Evolutionary conservation across 306 rosid genomes (phyloP), one percentile per base, ranked within the genome.

Genomic region (Purshia tridentata): DNA sequence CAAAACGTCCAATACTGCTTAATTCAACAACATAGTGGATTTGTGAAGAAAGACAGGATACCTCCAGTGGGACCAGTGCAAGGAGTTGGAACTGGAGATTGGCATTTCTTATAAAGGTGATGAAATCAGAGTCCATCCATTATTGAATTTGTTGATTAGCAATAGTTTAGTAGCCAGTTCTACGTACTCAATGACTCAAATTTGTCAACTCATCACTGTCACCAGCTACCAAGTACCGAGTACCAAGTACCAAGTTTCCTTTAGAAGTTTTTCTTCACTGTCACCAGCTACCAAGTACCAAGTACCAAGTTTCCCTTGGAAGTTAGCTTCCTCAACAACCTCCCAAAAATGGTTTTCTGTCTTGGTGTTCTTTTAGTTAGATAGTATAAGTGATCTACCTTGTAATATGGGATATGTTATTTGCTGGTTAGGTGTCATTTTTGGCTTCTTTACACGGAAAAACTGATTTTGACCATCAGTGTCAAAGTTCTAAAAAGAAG

Each of bases 11-110:
- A 40, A 77, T 90, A 68, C 75, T 86, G 64, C 84, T 92, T 61
- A 90, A 92, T 75, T 71, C 88, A 79, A 81, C 92, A 40, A 80
- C 84, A 22, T 91, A 88, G 74, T 29, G 35, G 35, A 29, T 75
- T 86, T 67, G 94, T 88, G 72, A 94, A 84, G 80, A 94, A 88
- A 73, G 35, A 29, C 35, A 29, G 35, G 35, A 29, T 29, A 29
- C 35, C 35, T 29, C 35, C 35, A 29, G 35, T 29, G 35, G 2
- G 90, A 88, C 35, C 35, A 29, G 35, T 29, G 35, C 35, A 92
- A 88, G 87, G 94, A 88, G 69, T 86, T 94, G 15, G 94, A 92
- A 64, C 77, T 90, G 69, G 92, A 85, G 75, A 78, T 83, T 42
- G 86, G 35, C 94, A 0, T 92, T 90, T 85, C 96, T 90, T 63